Percentiles rank a stretch among this genome's conserved stretches.
These are phyloP conservation scores for Royoungia palumana DNA, from an alignment of 768 basidiomycete species.

Conservation along the genomic window DNA sequence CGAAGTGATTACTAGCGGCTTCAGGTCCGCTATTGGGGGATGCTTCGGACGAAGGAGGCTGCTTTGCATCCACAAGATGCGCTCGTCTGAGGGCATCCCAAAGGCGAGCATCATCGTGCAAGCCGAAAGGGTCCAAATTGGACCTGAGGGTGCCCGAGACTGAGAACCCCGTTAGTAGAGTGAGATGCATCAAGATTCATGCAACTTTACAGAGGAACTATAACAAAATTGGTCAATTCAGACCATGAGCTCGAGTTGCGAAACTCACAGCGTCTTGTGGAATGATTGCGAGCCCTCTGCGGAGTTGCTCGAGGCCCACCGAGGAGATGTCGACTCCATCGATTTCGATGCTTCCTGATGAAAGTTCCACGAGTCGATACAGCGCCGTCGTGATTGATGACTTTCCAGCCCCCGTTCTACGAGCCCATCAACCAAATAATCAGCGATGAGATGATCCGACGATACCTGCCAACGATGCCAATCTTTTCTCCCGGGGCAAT, in stretches of 20 bases:
- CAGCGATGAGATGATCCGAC: not conserved
- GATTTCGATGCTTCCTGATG: constrained; percentile 71
- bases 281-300: constrained; percentile 72
- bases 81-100: constrained; percentile 89
- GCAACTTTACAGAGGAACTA: constrained; percentile 39
- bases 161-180: constrained; percentile 17
- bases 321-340: constrained; percentile 83
- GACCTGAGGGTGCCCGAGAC: constrained; percentile 80
- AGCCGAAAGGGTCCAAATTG: constrained; percentile 87
- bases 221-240: not conserved
- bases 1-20: constrained; percentile 52
- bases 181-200: constrained; percentile 3
- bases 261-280: constrained; percentile 62
- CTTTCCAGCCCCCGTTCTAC: constrained; percentile 82
- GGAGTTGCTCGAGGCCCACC: constrained; percentile 72
- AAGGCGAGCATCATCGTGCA: constrained; percentile 75
- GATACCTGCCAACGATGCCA: constrained; percentile 74
- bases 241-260: not conserved
- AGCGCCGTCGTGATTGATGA: constrained; percentile 87
- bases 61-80: constrained; percentile 62
- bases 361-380: constrained; percentile 80
- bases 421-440: not conserved
- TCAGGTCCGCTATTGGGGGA: constrained; percentile 37
- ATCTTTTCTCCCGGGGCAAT: constrained; percentile 82
- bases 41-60: constrained; percentile 28